These are phyloP conservation scores for Leccinum longicurvipes DNA, from an alignment of 768 basidiomycete species.

Conservation along the genomic window DNA sequence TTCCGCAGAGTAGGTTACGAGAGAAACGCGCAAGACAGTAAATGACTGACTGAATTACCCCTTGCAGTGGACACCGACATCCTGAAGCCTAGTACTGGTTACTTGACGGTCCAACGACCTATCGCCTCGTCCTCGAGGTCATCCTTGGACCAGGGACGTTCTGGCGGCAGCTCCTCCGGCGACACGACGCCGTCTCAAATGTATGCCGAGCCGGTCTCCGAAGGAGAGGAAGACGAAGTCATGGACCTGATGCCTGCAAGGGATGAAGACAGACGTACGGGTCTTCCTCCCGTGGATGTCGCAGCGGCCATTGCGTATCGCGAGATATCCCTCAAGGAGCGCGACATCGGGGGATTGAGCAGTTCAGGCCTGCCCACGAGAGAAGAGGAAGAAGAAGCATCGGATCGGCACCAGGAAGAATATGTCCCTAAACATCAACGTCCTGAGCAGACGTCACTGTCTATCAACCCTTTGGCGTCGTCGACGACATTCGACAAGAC, in stretches of 20 bases:
- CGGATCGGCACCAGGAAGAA: constrained; percentile 26
- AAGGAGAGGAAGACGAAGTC: constrained; percentile 90
- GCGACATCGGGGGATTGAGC: constrained; percentile 9
- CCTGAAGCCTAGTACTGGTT: constrained; percentile 84
- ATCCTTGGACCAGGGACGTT: constrained; percentile 43
- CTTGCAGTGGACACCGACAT: constrained; percentile 88
- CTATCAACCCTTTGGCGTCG: constrained; percentile 85
- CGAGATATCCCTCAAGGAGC: constrained; percentile 71
- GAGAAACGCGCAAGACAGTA: neutral
- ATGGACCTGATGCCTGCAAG: constrained; percentile 62
- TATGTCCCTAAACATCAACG: constrained; percentile 14
- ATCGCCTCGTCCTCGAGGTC: constrained; percentile 41
- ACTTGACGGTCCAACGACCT: constrained; percentile 77
- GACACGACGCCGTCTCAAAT: constrained; percentile 38
- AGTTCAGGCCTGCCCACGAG: constrained; percentile 5
- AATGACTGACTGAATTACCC: neutral
- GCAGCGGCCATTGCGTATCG: constrained; percentile 85
- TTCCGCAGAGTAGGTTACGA: constrained; percentile 74
- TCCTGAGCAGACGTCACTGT: constrained; percentile 38
- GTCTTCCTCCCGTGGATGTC: constrained; percentile 69
- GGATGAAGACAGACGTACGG: constrained; percentile 81
- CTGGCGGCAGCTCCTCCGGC: constrained; percentile 49
- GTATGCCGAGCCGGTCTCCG: constrained; percentile 90
- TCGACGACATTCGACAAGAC: constrained; percentile 83
- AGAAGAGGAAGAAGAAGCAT: constrained; percentile 33